A percentile compares a stretch with the other conserved stretches of the same genome.
These are phyloP conservation scores for Leptoxyphium fumago DNA, from an alignment of 2,329 filamentous ascomycete species.

Conservation along the genomic window DNA sequence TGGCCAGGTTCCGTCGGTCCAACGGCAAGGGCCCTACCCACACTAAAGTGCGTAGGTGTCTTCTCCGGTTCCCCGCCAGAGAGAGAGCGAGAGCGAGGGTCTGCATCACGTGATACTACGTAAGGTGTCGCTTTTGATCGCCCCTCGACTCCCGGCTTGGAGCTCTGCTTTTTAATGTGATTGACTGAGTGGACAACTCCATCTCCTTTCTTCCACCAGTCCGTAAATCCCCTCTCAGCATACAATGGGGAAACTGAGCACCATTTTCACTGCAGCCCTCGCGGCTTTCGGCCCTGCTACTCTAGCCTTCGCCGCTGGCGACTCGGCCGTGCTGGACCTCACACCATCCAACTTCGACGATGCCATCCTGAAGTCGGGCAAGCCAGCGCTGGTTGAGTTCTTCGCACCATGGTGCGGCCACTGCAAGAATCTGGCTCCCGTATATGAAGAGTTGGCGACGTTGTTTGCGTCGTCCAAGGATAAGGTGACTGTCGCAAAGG, in stretches of 20 bases:
- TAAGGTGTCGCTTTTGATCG: too few relatives aligned
- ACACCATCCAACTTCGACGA: slow-evolving; percentile 83
- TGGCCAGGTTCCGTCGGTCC: too few relatives aligned
- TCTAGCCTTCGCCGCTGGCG: slow-evolving; percentile 38
- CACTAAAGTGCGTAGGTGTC: too few relatives aligned
- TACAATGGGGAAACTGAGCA: slow-evolving; percentile 32
- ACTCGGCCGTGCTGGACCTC: slow-evolving; percentile 79
- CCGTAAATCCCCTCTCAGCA: too few relatives aligned
- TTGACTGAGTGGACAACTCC: too few relatives aligned
- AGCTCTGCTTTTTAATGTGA: too few relatives aligned
- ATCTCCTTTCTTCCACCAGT: too few relatives aligned
- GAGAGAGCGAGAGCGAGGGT: too few relatives aligned
- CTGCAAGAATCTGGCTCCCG: slow-evolving; percentile 92
- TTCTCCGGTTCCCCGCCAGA: too few relatives aligned
- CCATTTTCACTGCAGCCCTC: slow-evolving; percentile 32
- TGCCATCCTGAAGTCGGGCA: slow-evolving; percentile 77
- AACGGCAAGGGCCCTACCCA: too few relatives aligned
- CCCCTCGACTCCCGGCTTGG: too few relatives aligned
- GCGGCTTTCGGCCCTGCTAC: slow-evolving; percentile 22
- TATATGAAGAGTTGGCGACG: slow-evolving; percentile 79
- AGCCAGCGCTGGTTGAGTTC: slow-evolving; percentile 93
- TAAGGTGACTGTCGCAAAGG: slow-evolving; percentile 80
- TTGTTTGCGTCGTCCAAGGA: slow-evolving; percentile 59
- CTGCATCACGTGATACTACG: too few relatives aligned
- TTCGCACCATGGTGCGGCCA: slow-evolving; percentile 98